phyloP scores from a whole-genome alignment of 495 filamentous ascomycete species.

The Talaromyces thailandensis region DNA sequence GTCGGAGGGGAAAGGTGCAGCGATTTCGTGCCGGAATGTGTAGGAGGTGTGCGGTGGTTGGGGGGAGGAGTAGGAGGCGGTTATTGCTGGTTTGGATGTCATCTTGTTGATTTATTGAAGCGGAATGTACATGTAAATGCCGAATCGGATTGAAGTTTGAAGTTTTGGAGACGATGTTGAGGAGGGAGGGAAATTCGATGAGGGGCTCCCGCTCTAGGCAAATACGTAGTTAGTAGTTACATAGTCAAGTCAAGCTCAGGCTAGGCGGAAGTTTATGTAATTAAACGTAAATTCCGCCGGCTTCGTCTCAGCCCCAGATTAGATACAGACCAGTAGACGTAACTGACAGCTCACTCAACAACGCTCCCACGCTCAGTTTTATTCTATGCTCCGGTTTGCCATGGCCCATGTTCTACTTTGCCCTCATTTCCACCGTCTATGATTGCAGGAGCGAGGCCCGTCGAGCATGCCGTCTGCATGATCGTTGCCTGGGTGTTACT shows the following conservation, averaged over 20 bases:
- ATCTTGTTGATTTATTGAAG: not conserved
- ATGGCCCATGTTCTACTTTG: not conserved
- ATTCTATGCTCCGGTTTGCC: not conserved
- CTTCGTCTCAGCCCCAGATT: not conserved
- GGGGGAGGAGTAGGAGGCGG: constrained; percentile 52
- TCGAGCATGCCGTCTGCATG: constrained; percentile 3
- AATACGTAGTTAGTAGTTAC: not conserved
- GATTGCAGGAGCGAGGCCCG: not conserved
- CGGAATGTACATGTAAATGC: not conserved
- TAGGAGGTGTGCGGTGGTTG: constrained; percentile 13
- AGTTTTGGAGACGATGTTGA: no score
- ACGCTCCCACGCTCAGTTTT: not conserved
- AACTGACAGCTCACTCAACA: not conserved
- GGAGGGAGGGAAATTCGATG: not conserved
- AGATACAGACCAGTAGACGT: not conserved
- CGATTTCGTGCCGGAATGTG: constrained; percentile 37
- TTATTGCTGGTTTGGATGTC: constrained; percentile 20
- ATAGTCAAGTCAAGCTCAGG: not conserved
- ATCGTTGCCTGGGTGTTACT: constrained; percentile 5
- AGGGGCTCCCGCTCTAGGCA: not conserved
- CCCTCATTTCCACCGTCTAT: not conserved
- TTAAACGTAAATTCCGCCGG: not conserved
- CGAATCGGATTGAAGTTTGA: no score
- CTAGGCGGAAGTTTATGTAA: not conserved
- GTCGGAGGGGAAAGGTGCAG: constrained; percentile 15